phyloP scores from a whole-genome alignment of 2,329 filamentous ascomycete species.

The Colletotrichum tabaci region DNA sequence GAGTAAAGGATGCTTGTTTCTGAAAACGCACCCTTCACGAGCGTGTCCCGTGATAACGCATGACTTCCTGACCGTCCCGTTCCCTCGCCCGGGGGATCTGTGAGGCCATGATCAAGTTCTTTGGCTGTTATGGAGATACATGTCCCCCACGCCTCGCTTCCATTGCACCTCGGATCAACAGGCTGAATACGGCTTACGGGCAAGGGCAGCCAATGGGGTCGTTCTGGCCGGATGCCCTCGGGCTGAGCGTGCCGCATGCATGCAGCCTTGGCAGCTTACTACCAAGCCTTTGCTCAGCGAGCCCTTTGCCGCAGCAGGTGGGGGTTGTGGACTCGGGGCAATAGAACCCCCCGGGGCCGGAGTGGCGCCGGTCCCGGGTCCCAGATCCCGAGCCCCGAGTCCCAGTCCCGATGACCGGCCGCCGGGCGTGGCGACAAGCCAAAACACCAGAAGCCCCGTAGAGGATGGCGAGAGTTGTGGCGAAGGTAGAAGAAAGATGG shows the following conservation, averaged over 20 bases:
- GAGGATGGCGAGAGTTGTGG: background rate
- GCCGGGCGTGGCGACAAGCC: background rate
- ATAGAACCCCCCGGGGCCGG: background rate
- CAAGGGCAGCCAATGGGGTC: too few species aligned
- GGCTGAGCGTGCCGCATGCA: too few species aligned
- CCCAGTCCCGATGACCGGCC: background rate
- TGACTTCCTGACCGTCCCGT: background rate
- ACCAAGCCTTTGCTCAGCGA: background rate
- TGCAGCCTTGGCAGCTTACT: background rate
- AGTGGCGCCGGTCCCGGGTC: background rate
- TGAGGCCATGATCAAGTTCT: background rate
- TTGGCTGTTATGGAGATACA: constrained; percentile 1
- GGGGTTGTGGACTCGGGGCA: background rate
- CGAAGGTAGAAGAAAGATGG: background rate
- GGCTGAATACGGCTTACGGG: too few species aligned
- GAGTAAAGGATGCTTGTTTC: background rate
- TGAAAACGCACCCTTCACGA: background rate
- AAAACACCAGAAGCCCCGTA: background rate
- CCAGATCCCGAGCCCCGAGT: background rate
- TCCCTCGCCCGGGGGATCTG: background rate
- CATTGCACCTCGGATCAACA: background rate
- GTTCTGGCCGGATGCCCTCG: too few species aligned
- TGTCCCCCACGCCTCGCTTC: background rate
- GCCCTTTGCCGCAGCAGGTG: background rate
- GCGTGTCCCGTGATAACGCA: background rate